Base-by-base conservation (phyloP, 306 rosid species). In the Cotoneaster glaucophyllus region DNA sequence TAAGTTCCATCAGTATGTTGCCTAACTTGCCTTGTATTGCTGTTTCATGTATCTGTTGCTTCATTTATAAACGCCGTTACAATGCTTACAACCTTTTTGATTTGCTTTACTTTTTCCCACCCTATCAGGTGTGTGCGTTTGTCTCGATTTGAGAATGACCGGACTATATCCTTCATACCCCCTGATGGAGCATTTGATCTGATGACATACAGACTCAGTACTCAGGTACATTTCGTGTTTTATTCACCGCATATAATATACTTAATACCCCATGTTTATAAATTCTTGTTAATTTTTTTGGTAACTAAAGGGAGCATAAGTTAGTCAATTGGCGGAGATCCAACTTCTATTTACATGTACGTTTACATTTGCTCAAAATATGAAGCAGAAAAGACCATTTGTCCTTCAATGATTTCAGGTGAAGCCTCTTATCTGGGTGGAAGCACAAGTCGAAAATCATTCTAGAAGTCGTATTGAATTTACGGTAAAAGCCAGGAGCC, bases 141-240 rank as follows among this genome's bases (percentile, higher is more conserved):
- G 89, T 88, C 97, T 54, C 93, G 96, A 74, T 92, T 90, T 77
- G 97, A 92, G 77, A 92, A 92, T 78, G 97, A 92, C 76, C 91
- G 96, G 73, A 92, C 93, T 8, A 90, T 92, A 81, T 92, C 97
- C 82, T 92, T 92, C 78, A 73, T 92, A 77, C 97, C 96, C 5
- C 97, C 97, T 52, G 97, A 92, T 73, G 97, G 96, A 81, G 61
- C 96, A 74, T 92, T 92, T 78, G 97, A 92, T 87, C 85, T 90
- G 78, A 92, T 92, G 96, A 88, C 97, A 31, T 92, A 92, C 77
- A 90, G 97, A 80, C 97, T 90, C 83, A 90, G 88, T 67, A 92
- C 97, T 69, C 96, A 90, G 97, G 97, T 92, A 69, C 37, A 19
- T 34, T 14, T 72, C 69, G 14, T 3, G n/a, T 15, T 61, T 43